phyloP scores from a whole-genome alignment of 2,329 filamentous ascomycete species.

The Aaosphaeria pasadenensis region DNA sequence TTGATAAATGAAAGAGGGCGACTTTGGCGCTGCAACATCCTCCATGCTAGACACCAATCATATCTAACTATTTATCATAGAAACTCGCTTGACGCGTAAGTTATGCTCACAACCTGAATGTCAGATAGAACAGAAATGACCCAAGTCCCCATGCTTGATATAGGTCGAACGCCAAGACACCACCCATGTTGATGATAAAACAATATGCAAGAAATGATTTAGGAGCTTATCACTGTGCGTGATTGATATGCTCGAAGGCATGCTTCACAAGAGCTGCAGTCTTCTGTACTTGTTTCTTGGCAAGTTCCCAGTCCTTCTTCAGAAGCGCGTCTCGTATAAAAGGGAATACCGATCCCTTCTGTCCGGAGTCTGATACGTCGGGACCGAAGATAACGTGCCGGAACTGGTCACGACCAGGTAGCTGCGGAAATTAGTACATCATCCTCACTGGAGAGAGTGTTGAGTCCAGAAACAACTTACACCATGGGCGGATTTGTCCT shows the following conservation, averaged over 20 bases:
- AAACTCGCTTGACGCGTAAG: too few relatives aligned
- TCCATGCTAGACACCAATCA: too few relatives aligned
- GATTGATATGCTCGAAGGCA: constrained; percentile 48
- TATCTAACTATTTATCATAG: too few relatives aligned
- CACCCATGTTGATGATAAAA: too few relatives aligned
- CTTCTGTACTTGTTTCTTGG: constrained; percentile 67
- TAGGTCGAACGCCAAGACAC: too few relatives aligned
- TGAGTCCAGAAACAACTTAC: constrained; percentile 51
- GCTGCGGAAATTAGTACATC: constrained; percentile 27
- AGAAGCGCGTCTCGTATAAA: constrained; percentile 80
- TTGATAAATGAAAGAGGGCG: too few relatives aligned
- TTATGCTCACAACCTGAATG: too few relatives aligned
- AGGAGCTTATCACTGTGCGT: too few relatives aligned
- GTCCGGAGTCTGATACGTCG: constrained; percentile 65
- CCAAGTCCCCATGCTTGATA: too few relatives aligned
- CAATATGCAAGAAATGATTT: too few relatives aligned
- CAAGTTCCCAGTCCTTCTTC: constrained; percentile 65
- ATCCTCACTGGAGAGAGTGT: not conserved
- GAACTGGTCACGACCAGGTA: constrained; percentile 86
- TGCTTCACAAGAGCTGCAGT: constrained; percentile 64
- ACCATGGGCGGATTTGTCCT: constrained; percentile 46
- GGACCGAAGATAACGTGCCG: constrained; percentile 91
- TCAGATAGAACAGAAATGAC: too few relatives aligned
- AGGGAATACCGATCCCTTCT: constrained; percentile 68
- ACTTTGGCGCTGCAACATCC: too few relatives aligned